Conservation (phyloP, 441 rosid species). For the Macaranga tanarius region DNA sequence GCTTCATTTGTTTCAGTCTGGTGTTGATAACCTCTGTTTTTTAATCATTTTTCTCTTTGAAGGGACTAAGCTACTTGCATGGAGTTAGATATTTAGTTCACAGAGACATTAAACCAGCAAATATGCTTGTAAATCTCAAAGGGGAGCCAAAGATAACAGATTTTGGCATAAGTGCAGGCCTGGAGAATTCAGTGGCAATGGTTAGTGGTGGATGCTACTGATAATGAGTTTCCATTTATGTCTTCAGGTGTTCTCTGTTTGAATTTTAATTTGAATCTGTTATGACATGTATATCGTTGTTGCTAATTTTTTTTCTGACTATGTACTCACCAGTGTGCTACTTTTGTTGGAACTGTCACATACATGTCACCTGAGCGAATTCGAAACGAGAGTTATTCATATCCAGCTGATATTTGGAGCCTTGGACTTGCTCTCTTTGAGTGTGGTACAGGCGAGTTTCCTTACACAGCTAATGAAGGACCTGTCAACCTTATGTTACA, state of each 20-base stretch:
- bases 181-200: conserved; percentile 93
- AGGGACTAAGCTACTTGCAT: conserved; percentile 87
- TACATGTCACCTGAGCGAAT: conserved; percentile 97
- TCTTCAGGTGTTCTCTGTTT: background rate
- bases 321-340: conserved; percentile 71
- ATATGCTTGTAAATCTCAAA: conserved; percentile 89
- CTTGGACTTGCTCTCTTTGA: conserved; percentile 94
- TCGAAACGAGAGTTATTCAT: conserved; percentile 75
- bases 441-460: conserved; percentile 96
- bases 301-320: conserved; percentile 18
- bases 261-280: conserved; percentile 12
- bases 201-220: conserved; percentile 41
- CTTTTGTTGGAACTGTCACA: conserved; percentile 98
- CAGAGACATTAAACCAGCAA: conserved; percentile 97
- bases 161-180: conserved; percentile 93
- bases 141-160: conserved; percentile 94
- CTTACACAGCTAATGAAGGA: conserved; percentile 82
- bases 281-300: conserved; percentile 19
- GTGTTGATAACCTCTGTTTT: background rate
- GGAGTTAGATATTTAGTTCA: conserved; percentile 86
- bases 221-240: conserved; percentile 15
- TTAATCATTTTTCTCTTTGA: conserved; percentile 15
- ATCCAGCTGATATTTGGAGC: conserved; percentile 98
- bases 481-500: conserved; percentile 96
- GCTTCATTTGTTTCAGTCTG: conserved; percentile 18